Conservation (phyloP, 441 rosid species). For the Eruca vesicaria region DNA sequence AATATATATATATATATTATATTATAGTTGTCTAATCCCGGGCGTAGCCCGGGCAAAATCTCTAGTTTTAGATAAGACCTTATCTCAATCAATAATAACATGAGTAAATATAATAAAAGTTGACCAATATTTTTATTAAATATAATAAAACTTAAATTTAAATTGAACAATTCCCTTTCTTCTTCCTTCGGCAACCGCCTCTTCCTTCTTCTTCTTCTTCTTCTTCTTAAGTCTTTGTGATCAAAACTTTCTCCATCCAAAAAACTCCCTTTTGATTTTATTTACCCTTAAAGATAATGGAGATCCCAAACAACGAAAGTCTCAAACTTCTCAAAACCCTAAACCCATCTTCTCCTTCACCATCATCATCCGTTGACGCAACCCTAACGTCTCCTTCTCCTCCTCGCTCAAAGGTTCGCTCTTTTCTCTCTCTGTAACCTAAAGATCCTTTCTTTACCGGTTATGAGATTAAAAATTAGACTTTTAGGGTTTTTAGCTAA, state of each 20-base stretch:
- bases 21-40: no score
- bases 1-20: no score
- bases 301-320: neutral
- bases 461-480: neutral
- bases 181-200: neutral
- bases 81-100: no score
- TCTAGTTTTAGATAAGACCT: no score
- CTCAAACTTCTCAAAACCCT: conserved; percentile 21
- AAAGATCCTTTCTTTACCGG: no score
- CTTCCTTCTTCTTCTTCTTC: neutral
- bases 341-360: neutral
- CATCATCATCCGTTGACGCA: conserved; percentile 26
- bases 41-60: no score
- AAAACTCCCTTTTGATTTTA: neutral
- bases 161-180: neutral
- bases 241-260: neutral
- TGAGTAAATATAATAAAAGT: no score
- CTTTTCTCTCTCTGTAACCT: neutral
- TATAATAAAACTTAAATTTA: no score
- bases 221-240: neutral
- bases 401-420: conserved; percentile 25
- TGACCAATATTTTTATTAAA: no score
- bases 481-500: neutral
- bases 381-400: conserved; percentile 3
- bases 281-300: conserved; percentile 1